Conservation (phyloP, 768 basidiomycete species). For the Xerocomus spinulosus region DNA sequence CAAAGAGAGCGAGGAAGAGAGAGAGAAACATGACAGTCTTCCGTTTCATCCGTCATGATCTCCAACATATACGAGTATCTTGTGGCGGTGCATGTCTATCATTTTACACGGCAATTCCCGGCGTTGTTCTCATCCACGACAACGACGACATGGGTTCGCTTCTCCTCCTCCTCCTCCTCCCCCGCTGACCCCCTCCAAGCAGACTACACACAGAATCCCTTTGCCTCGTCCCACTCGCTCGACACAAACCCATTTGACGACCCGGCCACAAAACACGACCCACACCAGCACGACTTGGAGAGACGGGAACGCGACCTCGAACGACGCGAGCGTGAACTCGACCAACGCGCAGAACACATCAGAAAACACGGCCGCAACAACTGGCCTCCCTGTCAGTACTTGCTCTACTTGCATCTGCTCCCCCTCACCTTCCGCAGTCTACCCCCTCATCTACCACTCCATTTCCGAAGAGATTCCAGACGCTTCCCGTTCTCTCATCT, state of each 20-base stretch:
- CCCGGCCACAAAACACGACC: conserved; percentile 47
- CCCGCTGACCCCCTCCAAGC: conserved; percentile 9
- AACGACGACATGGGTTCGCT: conserved; percentile 22
- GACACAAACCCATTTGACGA: conserved; percentile 91
- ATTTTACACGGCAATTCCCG: conserved; percentile 4
- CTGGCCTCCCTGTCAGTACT: conserved; percentile 80
- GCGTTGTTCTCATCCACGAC: conserved; percentile 1
- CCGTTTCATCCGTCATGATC: background rate
- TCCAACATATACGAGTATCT: background rate
- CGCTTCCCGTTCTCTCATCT: conserved; percentile 71
- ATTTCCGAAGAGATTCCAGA: conserved; percentile 89
- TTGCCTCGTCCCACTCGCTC: conserved; percentile 79
- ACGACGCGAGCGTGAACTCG: conserved; percentile 71
- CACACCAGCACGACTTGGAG: conserved; percentile 60
- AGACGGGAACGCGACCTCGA: conserved; percentile 79
- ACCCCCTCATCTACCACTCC: conserved; percentile 91
- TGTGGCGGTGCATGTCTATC: background rate
- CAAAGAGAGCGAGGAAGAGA: conserved; percentile 48
- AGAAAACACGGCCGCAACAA: conserved; percentile 81
- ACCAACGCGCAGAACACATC: conserved; percentile 62
- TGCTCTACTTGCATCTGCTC: conserved; percentile 9
- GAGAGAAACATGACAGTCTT: conserved; percentile 34
- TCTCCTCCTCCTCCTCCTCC: no score
- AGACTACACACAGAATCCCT: conserved; percentile 63
- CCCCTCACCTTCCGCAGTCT: conserved; percentile 52